Evolutionary conservation across 768 basidiomycete species (phyloP).

Genomic region (Pleurotus cornucopiae): DNA sequence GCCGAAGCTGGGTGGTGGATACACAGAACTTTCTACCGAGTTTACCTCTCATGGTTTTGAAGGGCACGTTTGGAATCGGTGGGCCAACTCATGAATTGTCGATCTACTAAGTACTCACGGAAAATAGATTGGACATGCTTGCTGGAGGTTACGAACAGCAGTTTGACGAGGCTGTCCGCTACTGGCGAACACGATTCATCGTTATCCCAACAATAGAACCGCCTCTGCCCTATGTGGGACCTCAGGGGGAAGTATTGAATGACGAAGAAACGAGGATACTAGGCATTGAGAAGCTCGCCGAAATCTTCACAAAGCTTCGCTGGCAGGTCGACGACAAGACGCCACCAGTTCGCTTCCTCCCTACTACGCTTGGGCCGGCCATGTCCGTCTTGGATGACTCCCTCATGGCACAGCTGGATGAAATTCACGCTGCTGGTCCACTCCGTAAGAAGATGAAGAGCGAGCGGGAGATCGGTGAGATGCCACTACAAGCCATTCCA

Average conservation of each 20-base stretch:
- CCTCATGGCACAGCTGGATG: conserved; percentile 76
- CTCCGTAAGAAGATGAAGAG: conserved; percentile 79
- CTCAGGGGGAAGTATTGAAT: conserved; percentile 70
- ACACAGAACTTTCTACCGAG: conserved; percentile 70
- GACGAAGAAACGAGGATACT: conserved; percentile 86
- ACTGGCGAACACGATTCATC: conserved; percentile 93
- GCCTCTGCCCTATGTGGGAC: conserved; percentile 39
- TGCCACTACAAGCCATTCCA: conserved; percentile 60
- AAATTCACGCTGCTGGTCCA: conserved; percentile 71
- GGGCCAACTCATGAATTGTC: conserved; percentile 11
- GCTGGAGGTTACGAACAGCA: conserved; percentile 79
- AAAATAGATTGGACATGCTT: conserved; percentile 72
- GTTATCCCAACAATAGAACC: conserved; percentile 83
- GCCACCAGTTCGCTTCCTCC: conserved; percentile 68
- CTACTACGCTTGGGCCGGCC: conserved; percentile 81
- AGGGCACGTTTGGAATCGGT: conserved; percentile 87
- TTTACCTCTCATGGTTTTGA: conserved; percentile 80
- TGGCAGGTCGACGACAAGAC: conserved; percentile 68
- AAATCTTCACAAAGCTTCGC: conserved; percentile 79
- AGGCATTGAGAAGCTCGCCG: conserved; percentile 89
- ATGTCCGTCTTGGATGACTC: conserved; percentile 75
- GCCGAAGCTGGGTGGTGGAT: conserved; percentile 87
- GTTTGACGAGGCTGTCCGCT: conserved; percentile 78
- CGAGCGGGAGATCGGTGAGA: conserved; percentile 66
- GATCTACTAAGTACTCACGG: background rate